These are phyloP conservation scores for Schizochytrium sp. DNA, from an alignment of 108 stramenopile species.

Conservation along the genomic window DNA sequence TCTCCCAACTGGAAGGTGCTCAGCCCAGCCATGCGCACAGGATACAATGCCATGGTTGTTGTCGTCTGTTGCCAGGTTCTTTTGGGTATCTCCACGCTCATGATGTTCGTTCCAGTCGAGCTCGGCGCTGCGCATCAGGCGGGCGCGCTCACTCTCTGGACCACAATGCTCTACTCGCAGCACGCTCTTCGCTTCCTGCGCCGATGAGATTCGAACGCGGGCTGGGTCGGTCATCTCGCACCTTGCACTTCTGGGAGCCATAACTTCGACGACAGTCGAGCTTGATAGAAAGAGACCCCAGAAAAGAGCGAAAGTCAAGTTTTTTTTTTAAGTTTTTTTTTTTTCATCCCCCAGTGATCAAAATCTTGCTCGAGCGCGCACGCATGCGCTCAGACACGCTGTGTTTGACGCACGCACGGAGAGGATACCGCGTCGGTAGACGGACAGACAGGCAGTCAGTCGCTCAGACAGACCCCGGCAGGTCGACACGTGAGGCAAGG, in stretches of 20 bases:
- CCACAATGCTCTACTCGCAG: constrained; percentile 13
- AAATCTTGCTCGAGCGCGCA: too few relatives aligned
- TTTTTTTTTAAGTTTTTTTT: too few relatives aligned
- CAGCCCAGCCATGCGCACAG: constrained; percentile 45
- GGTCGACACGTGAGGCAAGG: too few relatives aligned
- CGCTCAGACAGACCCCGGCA: too few relatives aligned
- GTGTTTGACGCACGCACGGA: too few relatives aligned
- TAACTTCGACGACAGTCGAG: neutral
- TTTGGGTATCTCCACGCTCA: constrained; percentile 84
- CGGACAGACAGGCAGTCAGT: too few relatives aligned
- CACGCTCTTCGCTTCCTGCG: neutral
- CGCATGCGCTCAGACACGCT: too few relatives aligned
- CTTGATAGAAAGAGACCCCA: too few relatives aligned
- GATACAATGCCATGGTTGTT: constrained; percentile 63
- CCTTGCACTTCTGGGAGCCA: neutral
- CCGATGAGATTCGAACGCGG: neutral
- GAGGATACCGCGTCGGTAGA: too few relatives aligned
- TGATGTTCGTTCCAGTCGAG: constrained; percentile 81
- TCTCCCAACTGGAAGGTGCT: neutral
- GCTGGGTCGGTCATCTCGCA: neutral
- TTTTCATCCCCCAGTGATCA: too few relatives aligned
- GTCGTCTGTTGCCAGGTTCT: constrained; percentile 70
- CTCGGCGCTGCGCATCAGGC: constrained; percentile 91
- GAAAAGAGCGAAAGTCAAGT: too few relatives aligned
- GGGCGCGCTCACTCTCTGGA: constrained; percentile 60